phyloP scores from a whole-genome alignment of 2,329 filamentous ascomycete genomes.

The Colletotrichum horii region DNA sequence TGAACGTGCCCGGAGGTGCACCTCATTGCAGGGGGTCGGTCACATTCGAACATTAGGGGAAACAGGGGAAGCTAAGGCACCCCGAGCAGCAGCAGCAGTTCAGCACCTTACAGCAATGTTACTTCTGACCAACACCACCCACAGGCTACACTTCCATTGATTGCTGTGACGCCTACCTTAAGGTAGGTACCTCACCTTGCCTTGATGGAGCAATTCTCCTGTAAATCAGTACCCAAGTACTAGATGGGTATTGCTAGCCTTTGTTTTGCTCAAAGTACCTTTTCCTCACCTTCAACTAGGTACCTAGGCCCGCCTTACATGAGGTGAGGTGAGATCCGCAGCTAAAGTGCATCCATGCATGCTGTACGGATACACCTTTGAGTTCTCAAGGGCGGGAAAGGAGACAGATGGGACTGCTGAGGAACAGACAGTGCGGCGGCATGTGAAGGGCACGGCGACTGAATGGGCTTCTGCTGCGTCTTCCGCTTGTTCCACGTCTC shows the following conservation, averaged over 20 bases:
- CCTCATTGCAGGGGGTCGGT: background rate
- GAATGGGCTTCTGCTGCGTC: background rate
- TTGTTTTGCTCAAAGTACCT: background rate
- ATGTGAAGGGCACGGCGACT: background rate
- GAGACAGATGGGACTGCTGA: background rate
- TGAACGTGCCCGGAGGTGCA: background rate
- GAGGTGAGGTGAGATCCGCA: background rate
- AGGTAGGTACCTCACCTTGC: background rate
- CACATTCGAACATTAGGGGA: background rate
- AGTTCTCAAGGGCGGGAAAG: background rate
- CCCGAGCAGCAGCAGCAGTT: background rate
- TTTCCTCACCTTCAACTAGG: background rate
- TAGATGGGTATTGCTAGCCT: background rate
- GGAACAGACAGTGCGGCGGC: background rate
- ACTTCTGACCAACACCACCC: background rate
- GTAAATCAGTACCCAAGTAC: background rate
- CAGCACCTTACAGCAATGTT: background rate
- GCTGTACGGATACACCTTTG: background rate
- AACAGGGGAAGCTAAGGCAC: background rate
- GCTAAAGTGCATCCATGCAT: background rate
- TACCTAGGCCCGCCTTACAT: background rate
- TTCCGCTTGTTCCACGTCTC: background rate
- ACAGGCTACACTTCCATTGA: background rate
- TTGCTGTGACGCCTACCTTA: background rate
- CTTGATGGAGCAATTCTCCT: background rate